phyloP scores from a whole-genome alignment of 345 rosid genomes.

The Eucalyptus pumila region DNA sequence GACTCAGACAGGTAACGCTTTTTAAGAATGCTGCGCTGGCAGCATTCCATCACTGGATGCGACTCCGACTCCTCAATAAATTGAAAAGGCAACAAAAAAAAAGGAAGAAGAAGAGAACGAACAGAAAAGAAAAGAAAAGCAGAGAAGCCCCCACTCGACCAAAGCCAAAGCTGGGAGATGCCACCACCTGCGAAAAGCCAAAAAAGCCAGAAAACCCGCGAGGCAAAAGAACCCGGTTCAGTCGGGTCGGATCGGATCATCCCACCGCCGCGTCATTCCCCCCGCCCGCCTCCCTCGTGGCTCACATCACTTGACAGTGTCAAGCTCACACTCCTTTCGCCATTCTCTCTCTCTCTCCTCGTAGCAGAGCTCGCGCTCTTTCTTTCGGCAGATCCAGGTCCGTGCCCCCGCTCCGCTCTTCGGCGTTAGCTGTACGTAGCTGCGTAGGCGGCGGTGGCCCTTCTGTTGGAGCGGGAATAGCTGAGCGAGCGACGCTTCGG shows the following conservation, averaged over 20 bases:
- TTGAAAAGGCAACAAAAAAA: background rate
- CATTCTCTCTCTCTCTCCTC: background rate
- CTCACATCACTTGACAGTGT: background rate
- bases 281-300: background rate
- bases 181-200: background rate
- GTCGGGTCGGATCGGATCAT: background rate
- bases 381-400: background rate
- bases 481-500: background rate
- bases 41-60: background rate
- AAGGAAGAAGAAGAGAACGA: background rate
- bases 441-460: background rate
- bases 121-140: no score
- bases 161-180: background rate
- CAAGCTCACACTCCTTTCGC: background rate
- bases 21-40: background rate
- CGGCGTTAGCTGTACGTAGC: background rate
- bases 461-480: background rate
- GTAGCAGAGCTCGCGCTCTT: background rate
- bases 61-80: background rate
- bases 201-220: background rate
- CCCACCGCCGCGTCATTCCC: background rate
- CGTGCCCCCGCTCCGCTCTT: background rate
- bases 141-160: background rate
- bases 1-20: background rate
- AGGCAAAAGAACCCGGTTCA: background rate